These are phyloP conservation scores for Crithidia thermophila DNA, from an alignment of 208 protist genomes.

Conservation along the genomic window DNA sequence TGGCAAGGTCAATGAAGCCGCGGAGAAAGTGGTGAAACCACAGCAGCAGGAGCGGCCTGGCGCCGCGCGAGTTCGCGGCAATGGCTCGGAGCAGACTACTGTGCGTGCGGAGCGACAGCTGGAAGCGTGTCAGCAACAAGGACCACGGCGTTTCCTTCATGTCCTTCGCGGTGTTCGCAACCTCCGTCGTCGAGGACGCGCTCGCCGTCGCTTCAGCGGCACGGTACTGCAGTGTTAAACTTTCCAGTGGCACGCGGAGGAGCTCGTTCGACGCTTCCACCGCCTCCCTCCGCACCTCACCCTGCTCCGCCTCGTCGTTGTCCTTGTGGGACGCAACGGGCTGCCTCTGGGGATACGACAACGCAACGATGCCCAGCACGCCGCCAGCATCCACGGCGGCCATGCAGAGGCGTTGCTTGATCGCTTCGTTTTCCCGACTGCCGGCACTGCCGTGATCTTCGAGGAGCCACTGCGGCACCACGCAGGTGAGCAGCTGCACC, in stretches of 20 bases:
- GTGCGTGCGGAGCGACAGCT: conserved; percentile 31
- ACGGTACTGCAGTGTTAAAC: neutral
- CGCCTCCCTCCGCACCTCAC: neutral
- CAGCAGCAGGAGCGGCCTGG: conserved; percentile 15
- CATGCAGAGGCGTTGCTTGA: conserved; percentile 22
- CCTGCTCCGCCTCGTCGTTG: neutral
- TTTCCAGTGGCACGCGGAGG: neutral
- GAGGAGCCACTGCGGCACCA: conserved; percentile 28
- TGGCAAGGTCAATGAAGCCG: conserved; percentile 57
- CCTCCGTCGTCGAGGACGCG: no score
- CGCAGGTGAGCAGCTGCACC: neutral
- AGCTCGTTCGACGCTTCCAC: neutral
- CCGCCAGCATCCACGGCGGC: conserved; percentile 28
- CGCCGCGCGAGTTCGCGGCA: neutral
- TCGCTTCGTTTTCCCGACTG: neutral
- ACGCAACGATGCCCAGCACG: conserved; percentile 7
- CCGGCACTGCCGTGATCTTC: neutral
- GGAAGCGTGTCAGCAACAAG: conserved; percentile 26
- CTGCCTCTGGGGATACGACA: neutral
- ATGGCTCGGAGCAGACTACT: conserved; percentile 25
- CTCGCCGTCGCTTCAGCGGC: neutral
- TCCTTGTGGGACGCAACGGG: no score
- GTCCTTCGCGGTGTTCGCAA: no score
- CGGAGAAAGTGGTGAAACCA: conserved; percentile 51
- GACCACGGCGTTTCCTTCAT: conserved; percentile 6